These are phyloP conservation scores for Yamagishiella unicocca DNA, from an alignment of 139 green algal genomes.

Conservation along the genomic window DNA sequence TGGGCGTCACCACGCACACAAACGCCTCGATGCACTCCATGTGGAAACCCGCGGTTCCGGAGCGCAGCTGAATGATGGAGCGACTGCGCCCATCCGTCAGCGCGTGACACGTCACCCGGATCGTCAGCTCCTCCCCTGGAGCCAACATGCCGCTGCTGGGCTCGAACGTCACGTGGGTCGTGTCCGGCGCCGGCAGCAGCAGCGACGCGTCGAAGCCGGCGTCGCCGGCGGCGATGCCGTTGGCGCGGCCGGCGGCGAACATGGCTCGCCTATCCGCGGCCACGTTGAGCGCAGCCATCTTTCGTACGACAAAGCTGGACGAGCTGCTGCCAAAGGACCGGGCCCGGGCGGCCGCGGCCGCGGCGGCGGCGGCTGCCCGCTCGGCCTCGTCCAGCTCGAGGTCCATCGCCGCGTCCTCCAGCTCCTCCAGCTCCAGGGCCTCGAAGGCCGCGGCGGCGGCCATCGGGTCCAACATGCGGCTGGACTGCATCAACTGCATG, in stretches of 20 bases:
- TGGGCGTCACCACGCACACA: slow-evolving; percentile 58
- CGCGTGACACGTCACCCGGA: slow-evolving; percentile 44
- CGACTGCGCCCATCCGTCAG: slow-evolving; percentile 51
- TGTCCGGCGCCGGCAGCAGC: neutral
- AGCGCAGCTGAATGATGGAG: slow-evolving; percentile 49
- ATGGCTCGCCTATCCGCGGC: neutral
- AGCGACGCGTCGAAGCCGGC: neutral
- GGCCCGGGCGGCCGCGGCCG: neutral
- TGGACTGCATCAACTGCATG: slow-evolving; percentile 34
- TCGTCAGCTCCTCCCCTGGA: slow-evolving; percentile 35
- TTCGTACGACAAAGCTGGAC: too few species aligned
- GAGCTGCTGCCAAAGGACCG: too few species aligned
- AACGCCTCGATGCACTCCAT: slow-evolving; percentile 54
- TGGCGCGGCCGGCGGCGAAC: neutral
- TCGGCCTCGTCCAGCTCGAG: neutral
- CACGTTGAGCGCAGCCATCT: neutral
- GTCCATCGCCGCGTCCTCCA: neutral
- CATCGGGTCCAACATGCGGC: slow-evolving; percentile 24
- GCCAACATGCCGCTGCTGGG: slow-evolving; percentile 39
- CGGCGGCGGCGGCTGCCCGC: neutral
- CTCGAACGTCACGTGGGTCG: slow-evolving; percentile 54
- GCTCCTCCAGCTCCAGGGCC: neutral
- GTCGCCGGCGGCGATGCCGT: too few species aligned
- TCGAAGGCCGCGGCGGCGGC: slow-evolving; percentile 15
- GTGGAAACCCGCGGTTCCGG: neutral